phyloP scores from a whole-genome alignment of 1,284 basidiomycete species.

The Tausonia pullulans region DNA sequence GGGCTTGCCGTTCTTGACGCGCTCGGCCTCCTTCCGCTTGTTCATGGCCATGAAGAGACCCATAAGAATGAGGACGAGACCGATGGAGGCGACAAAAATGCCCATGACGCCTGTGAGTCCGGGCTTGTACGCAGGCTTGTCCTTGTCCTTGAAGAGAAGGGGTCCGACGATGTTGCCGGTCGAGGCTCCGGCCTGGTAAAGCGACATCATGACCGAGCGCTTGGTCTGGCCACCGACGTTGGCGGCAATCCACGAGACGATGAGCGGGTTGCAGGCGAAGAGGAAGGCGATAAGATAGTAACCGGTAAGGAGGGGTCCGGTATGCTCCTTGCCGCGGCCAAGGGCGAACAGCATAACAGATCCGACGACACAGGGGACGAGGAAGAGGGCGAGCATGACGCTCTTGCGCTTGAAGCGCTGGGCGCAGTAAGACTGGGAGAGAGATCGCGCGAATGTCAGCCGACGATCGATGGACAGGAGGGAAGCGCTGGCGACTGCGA shows the following conservation, averaged over 20 bases:
- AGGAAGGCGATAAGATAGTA: slow-evolving; percentile 37
- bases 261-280: slow-evolving; percentile 34
- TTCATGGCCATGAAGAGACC: slow-evolving; percentile 23
- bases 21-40: slow-evolving; percentile 26
- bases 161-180: slow-evolving; percentile 29
- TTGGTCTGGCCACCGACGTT: slow-evolving; percentile 37
- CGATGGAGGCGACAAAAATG: slow-evolving; percentile 28
- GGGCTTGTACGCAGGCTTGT: slow-evolving; percentile 30
- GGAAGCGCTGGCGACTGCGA: slow-evolving; percentile 15
- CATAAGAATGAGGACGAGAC: slow-evolving; percentile 22
- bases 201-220: slow-evolving; percentile 30
- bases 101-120: slow-evolving; percentile 29
- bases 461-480: no score
- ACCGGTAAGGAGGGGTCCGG: slow-evolving; percentile 25
- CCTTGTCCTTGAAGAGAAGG: slow-evolving; percentile 23
- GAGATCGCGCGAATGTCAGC: no score
- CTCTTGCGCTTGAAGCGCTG: slow-evolving; percentile 19
- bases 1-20: slow-evolving; percentile 29
- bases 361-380: slow-evolving; percentile 15
- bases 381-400: slow-evolving; percentile 18
- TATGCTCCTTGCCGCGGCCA: slow-evolving; percentile 14
- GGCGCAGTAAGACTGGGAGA: slow-evolving; percentile 18
- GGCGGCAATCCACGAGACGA: slow-evolving; percentile 33
- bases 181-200: slow-evolving; percentile 25
- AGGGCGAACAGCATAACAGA: slow-evolving; percentile 22